Evolutionary conservation across 192 early-diverging fungal genomes (phyloP).

Genomic region (Coemansia sp.): DNA sequence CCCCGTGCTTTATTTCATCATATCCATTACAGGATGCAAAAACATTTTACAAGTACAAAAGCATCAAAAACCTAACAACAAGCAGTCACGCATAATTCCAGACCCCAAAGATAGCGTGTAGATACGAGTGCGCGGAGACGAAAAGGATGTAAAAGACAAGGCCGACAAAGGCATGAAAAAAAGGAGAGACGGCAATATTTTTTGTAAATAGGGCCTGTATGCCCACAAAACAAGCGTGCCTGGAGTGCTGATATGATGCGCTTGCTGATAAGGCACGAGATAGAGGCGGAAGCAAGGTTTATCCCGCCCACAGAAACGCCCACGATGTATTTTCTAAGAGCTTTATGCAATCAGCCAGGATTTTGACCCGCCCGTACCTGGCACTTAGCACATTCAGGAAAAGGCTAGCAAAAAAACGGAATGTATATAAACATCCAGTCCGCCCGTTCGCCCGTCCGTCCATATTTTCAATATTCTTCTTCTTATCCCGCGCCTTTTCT

Average conservation of each 20-base stretch:
- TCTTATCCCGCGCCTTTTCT: not conserved
- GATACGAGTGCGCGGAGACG: not conserved
- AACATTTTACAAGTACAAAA: too few species aligned
- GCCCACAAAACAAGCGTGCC: not conserved
- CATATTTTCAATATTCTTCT: constrained; percentile 4
- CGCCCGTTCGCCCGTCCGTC: not conserved
- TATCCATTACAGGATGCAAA: not conserved
- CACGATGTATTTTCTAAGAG: not conserved
- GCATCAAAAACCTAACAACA: not conserved
- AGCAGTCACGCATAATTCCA: not conserved
- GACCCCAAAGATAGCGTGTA: not conserved
- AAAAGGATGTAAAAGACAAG: too few species aligned
- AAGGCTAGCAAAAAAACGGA: not conserved
- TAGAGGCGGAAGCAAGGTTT: too few species aligned
- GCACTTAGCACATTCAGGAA: not conserved
- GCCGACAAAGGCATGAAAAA: not conserved
- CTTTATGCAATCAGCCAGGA: not conserved
- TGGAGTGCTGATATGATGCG: not conserved
- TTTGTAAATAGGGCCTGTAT: too few species aligned
- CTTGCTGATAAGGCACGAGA: not conserved
- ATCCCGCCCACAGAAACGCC: constrained; percentile 6
- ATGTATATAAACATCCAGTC: constrained; percentile 3
- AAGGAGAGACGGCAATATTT: not conserved
- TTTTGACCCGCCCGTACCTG: not conserved
- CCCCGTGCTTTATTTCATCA: not conserved